Conservation (phyloP, 371 early-diverging fungal genomes). For the Gilbertella persicaria region DNA sequence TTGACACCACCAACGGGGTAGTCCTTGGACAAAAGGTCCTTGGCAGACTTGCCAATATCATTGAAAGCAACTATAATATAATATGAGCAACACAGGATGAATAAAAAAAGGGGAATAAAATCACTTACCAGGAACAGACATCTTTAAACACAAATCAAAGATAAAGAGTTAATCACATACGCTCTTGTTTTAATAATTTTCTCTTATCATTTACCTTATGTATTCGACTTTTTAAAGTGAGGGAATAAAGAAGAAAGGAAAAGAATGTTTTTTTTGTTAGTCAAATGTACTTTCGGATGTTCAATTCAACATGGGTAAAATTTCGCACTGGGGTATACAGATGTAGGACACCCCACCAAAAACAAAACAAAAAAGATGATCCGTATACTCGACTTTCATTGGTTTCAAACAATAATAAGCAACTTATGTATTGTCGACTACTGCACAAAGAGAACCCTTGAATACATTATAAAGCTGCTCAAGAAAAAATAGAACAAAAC, state of each 20-base stretch:
- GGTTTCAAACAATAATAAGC: no score
- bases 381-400: no score
- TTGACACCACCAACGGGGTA: constrained; percentile 92
- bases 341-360: no score
- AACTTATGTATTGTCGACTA: no score
- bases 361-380: no score
- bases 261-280: constrained; percentile 10
- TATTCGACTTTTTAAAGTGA: no score
- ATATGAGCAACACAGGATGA: neutral
- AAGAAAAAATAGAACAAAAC: no score
- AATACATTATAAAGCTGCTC: no score
- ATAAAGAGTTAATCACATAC: no score
- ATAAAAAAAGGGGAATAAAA: neutral
- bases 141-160: constrained; percentile 4
- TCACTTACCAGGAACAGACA: constrained; percentile 30
- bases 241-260: constrained; percentile 10
- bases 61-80: constrained; percentile 66
- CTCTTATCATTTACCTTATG: no score
- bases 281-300: neutral
- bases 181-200: constrained; percentile 11
- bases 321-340: neutral
- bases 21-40: constrained; percentile 96
- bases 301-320: constrained; percentile 3
- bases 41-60: constrained; percentile 94
- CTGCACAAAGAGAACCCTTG: no score